Evolutionary conservation across 2,329 filamentous ascomycete genomes (phyloP), one percentile per base, ranked within the genome.

Genomic region (Ramichloridium luteum): DNA sequence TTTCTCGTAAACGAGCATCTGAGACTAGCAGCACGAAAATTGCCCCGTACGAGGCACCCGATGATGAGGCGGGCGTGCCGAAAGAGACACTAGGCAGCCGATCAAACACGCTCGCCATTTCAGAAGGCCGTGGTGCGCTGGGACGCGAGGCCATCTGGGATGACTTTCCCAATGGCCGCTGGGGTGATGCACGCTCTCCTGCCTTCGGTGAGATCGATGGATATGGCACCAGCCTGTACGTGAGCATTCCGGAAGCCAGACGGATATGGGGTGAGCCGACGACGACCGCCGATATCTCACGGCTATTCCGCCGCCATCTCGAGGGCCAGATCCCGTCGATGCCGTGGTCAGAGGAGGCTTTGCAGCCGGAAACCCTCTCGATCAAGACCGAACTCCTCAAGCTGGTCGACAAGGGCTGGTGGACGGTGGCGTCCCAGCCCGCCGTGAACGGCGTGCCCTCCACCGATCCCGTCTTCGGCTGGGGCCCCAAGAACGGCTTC

Each of bases 91-190:
- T 88, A 48, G 86, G 88, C 53, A 53, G 50, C 18, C 73, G 86
- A 31, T 78, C 79, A 35, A 88, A 86, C 54, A 90, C 84, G 1
- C 70, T 96, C 6, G 84, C 86, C 16, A 94, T 94, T 36, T 93
- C 86, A 0, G 88, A 96, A 60, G 88, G 90, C 4, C 80, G 93
- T 50, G 90, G 88, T 14, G 71, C 80, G 3, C 66, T 94, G 5
- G 90, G 88, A 8, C 72, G 90, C 30, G 88, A 96, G 64, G 90
- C 90, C 18, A 98, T 90, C 1, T 98, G 90, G 90, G 90, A 98
- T 50, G 90, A 98, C 49, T 98, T 85, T 57, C 88, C 88, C 41
- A 96, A 96, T 62, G 90, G 88, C 16, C 74, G 88, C 34, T 96
- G 88, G 76, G 88, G 88, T 53, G 88, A 94, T 50, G 82, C 86